Evolutionary conservation across 805 yeast genomes (phyloP).

Genomic region (Zygosaccharomyces kombuchaensis): DNA sequence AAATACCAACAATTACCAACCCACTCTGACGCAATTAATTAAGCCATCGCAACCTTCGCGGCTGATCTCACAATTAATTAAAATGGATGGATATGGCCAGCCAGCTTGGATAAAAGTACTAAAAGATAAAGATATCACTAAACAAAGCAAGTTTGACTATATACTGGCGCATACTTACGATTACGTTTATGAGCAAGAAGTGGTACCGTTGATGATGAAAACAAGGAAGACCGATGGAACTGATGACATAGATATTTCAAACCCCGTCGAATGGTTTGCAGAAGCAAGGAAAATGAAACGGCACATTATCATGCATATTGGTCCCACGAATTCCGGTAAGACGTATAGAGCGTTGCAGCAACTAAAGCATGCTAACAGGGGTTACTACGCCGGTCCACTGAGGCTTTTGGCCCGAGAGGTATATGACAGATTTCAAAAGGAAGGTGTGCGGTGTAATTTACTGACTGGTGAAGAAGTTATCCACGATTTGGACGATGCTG

Average conservation of each 20-base stretch:
- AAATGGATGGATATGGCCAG: constrained; percentile 10
- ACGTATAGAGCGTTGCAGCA: constrained; percentile 77
- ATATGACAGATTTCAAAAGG: constrained; percentile 68
- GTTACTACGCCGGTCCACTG: constrained; percentile 93
- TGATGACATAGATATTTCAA: constrained; percentile 41
- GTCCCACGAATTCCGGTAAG: constrained; percentile 97
- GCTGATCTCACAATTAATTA: constrained; percentile 17
- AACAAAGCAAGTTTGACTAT: constrained; percentile 14
- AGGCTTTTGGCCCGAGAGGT: constrained; percentile 88
- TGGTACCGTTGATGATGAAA: constrained; percentile 19
- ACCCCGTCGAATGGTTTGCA: constrained; percentile 81
- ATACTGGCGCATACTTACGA: constrained; percentile 18
- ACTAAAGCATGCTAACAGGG: constrained; percentile 60
- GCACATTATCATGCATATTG: constrained; percentile 85
- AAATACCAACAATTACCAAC: constrained; percentile 4
- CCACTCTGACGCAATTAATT: constrained; percentile 14
- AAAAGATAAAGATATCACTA: neutral
- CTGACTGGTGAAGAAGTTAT: constrained; percentile 95
- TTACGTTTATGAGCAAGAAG: constrained; percentile 25
- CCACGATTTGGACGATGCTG: constrained; percentile 61
- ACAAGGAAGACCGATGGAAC: constrained; percentile 13
- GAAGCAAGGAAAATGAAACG: constrained; percentile 75
- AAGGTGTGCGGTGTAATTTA: constrained; percentile 70
- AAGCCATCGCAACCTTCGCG: constrained; percentile 17
- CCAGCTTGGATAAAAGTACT: constrained; percentile 14